Evolutionary conservation across 495 filamentous ascomycete genomes (phyloP).

Genomic region (Aspergillus cristatus): DNA sequence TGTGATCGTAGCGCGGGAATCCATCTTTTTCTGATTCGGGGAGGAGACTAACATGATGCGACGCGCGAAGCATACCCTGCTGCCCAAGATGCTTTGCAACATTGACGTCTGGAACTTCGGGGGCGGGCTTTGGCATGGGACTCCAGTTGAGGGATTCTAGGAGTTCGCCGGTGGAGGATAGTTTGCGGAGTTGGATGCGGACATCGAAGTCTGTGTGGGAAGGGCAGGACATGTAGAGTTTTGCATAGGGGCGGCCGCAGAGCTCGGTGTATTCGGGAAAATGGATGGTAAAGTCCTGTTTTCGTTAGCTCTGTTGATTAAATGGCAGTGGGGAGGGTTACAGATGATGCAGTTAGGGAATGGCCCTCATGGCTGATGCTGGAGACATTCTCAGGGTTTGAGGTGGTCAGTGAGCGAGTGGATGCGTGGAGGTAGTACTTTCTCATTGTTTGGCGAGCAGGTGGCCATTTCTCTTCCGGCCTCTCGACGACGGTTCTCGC

Average conservation of each 20-base stretch:
- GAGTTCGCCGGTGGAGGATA: slow-evolving; percentile 1
- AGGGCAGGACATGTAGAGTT: slow-evolving; percentile 9
- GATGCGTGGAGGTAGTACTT: slow-evolving; percentile 2
- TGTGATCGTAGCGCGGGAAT: slow-evolving; percentile 5
- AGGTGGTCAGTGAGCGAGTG: neutral
- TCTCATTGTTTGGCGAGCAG: neutral
- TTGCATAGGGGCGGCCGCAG: slow-evolving; percentile 5
- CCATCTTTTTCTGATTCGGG: slow-evolving; percentile 1
- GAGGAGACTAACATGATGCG: slow-evolving; percentile 4
- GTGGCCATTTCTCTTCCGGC: slow-evolving; percentile 5
- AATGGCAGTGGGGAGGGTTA: neutral
- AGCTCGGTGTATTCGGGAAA: slow-evolving; percentile 10
- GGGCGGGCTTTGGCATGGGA: slow-evolving; percentile 2
- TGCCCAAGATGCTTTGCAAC: slow-evolving; percentile 10
- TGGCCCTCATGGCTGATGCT: slow-evolving; percentile 2
- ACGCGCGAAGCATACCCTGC: slow-evolving; percentile 11
- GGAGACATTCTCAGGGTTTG: neutral
- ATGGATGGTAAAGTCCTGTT: slow-evolving; percentile 4
- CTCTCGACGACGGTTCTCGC: slow-evolving; percentile 7
- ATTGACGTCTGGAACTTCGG: slow-evolving; percentile 10
- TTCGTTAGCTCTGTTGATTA: neutral
- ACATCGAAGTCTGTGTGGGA: slow-evolving; percentile 10
- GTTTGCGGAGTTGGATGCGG: slow-evolving; percentile 9
- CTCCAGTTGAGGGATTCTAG: slow-evolving; percentile 10
- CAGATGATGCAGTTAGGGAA: slow-evolving; percentile 3